Conservation (phyloP, 371 early-diverging fungal species). For the Saksenaea vasiformis region DNA sequence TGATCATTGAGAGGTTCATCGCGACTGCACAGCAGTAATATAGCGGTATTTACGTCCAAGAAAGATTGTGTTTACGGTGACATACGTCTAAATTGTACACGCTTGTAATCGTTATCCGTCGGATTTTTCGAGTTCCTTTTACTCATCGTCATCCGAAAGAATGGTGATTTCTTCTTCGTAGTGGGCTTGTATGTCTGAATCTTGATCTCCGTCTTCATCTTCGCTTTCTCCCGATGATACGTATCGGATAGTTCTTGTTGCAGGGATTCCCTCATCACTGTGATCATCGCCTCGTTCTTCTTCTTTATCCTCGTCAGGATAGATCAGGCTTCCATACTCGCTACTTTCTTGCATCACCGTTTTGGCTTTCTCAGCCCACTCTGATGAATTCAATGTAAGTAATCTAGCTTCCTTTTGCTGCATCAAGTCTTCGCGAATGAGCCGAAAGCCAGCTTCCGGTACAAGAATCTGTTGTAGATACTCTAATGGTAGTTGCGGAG, state of each 20-base stretch:
- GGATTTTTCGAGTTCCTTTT: too few relatives aligned
- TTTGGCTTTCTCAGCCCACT: conserved; percentile 23
- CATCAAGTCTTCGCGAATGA: conserved; percentile 54
- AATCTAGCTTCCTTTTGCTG: background rate
- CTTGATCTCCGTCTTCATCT: background rate
- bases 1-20: too few relatives aligned
- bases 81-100: too few relatives aligned
- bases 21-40: too few relatives aligned
- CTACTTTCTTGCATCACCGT: conserved; percentile 51
- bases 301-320: conserved; percentile 30
- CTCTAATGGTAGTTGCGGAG: conserved; percentile 57
- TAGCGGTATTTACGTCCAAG: too few relatives aligned
- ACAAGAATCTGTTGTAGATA: conserved; percentile 64
- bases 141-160: too few relatives aligned
- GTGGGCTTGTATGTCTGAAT: background rate
- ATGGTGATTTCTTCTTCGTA: background rate
- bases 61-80: too few relatives aligned
- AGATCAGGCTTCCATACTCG: conserved; percentile 52
- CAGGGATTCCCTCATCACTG: background rate
- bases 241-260: background rate
- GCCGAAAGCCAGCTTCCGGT: conserved; percentile 56
- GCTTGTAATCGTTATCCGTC: too few relatives aligned
- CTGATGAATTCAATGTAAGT: background rate
- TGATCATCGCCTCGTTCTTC: conserved; percentile 1
- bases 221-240: background rate